Base-by-base conservation (phyloP, 139 green algal genomes). In the Penium margaritaceum region DNA sequence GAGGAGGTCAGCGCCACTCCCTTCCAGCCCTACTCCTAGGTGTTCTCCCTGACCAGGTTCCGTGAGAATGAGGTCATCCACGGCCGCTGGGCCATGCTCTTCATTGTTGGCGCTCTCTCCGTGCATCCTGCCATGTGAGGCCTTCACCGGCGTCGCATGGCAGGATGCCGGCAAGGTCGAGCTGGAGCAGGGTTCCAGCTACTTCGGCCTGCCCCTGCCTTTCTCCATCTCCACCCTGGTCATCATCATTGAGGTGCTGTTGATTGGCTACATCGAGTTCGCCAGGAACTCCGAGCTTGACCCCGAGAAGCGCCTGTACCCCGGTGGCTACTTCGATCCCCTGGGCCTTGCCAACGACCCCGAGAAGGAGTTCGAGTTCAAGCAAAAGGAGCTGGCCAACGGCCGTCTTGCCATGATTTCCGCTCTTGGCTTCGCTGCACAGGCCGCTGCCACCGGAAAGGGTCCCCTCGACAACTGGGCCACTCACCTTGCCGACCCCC, bases 11-110 rank as follows among this genome's bases (percentile, higher is more conserved):
- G 3, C n/a, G 36, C 44, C 19, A 77, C 47, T 29, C 51, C 44
- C 5, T 77, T 81, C 66, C 74, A 82, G 72, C 84, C 84, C 0
- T 88, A 86, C 65, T 63, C 74, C 29, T 81, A 90, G 77, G 90
- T 95, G 24, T 96, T 96, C 79, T 88, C 87, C 70, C 84, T 97
- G 65, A 76, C 90, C 74, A 84, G 94, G 30, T 99, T 99, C 94
- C 74, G 85, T 15, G 76, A 82, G 76, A 63, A 36, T 32, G 76
- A 82, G 69, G 27, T 82, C 29, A 82, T 82, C 53, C 70, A 82
- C 70, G 76, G 76, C 6, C 76, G 76, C 32, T 82, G 70, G 70
- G 76, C 76, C 69, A 82, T 82, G 76, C 76, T 82, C 33, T 70
- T 15, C 33, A 46, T 82, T n/a, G 15, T 71, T 14, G 76, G 76